Evolutionary conservation across 345 rosid species (phyloP).

Genomic region (Pistacia integerrima): DNA sequence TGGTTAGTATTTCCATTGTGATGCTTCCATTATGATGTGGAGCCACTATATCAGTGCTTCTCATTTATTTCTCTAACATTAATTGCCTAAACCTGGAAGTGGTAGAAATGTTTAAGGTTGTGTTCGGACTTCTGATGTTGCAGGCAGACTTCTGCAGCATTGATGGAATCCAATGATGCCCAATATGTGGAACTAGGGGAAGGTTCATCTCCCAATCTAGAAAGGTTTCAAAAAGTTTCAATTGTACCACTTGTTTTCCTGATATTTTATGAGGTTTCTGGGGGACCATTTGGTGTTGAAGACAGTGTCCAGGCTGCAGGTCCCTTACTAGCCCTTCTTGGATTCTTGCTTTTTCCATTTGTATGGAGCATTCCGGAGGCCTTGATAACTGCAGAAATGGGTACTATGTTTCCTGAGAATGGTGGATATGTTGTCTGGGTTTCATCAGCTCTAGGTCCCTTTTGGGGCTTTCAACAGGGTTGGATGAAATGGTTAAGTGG

Average conservation of each 20-base stretch:
- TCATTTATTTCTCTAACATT: not conserved
- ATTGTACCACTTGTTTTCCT: constrained; percentile 66
- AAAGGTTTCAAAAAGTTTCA: constrained; percentile 50
- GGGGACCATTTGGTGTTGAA: constrained; percentile 82
- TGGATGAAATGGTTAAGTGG: constrained; percentile 93
- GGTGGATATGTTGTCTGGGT: constrained; percentile 87
- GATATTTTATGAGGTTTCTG: constrained; percentile 68
- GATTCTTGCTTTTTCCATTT: constrained; percentile 66
- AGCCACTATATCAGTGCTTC: not conserved
- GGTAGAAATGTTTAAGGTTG: not conserved
- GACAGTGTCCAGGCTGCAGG: constrained; percentile 76
- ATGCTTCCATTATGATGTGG: no score
- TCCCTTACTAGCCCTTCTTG: constrained; percentile 66
- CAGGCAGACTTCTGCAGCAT: constrained; percentile 32
- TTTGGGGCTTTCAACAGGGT: constrained; percentile 87
- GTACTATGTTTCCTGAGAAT: constrained; percentile 85
- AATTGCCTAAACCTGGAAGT: not conserved
- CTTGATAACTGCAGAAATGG: constrained; percentile 76
- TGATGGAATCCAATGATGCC: constrained; percentile 25
- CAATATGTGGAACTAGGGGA: constrained; percentile 38
- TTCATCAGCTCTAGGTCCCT: constrained; percentile 69
- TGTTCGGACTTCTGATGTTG: constrained; percentile 17
- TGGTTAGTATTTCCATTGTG: no score
- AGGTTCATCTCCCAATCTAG: constrained; percentile 34
- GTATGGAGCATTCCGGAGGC: constrained; percentile 86